Conservation (phyloP, 2,329 filamentous ascomycete species). For the Alternaria incomplexa region DNA sequence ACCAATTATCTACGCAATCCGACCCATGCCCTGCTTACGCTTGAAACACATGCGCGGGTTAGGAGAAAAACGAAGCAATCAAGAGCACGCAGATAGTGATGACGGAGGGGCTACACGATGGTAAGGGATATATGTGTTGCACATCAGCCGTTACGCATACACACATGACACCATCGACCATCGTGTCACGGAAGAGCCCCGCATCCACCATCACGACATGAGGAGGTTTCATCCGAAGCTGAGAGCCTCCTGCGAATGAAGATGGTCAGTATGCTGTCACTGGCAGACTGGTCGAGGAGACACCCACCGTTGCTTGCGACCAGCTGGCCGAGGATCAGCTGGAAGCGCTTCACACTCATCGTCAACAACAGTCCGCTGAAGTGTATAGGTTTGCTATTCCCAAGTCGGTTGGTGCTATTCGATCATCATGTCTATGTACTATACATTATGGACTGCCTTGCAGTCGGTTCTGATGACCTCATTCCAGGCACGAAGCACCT, state of each 20-base stretch:
- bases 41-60: slow-evolving; percentile 34
- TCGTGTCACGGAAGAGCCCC: neutral
- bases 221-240: neutral
- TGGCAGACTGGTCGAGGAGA: slow-evolving; percentile 19
- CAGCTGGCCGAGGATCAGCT: neutral
- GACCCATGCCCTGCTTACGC: slow-evolving; percentile 20
- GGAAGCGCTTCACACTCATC: slow-evolving; percentile 14
- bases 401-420: slow-evolving; percentile 6
- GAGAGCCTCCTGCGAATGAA: neutral
- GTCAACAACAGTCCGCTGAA: slow-evolving; percentile 13
- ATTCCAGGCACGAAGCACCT: slow-evolving; percentile 2
- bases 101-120: slow-evolving; percentile 6
- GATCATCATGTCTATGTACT: slow-evolving; percentile 28
- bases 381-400: slow-evolving; percentile 5
- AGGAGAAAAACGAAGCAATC: slow-evolving; percentile 11
- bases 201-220: neutral
- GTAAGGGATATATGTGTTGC: slow-evolving; percentile 11
- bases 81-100: neutral
- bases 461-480: slow-evolving; percentile 10
- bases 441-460: slow-evolving; percentile 35
- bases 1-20: slow-evolving; percentile 26
- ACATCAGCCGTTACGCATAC: slow-evolving; percentile 11
- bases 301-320: slow-evolving; percentile 17
- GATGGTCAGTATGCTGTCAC: slow-evolving; percentile 15
- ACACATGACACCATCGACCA: slow-evolving; percentile 13